phyloP scores from a whole-genome alignment of 2,329 filamentous ascomycete genomes.

The Clarireedia hainanense region DNA sequence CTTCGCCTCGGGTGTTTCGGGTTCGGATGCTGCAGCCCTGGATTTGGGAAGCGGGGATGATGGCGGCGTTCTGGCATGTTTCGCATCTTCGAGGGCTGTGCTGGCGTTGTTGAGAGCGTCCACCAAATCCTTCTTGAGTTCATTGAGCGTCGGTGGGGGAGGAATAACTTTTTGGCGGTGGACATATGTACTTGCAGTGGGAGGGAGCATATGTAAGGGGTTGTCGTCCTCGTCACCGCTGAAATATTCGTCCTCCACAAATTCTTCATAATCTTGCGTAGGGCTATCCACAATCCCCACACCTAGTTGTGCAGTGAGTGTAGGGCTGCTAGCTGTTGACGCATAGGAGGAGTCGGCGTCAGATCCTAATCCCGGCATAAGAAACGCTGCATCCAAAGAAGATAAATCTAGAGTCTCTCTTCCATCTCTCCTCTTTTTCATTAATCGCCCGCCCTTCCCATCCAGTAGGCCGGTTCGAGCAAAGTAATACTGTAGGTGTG shows the following conservation, averaged over 20 bases:
- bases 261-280: conserved; percentile 38
- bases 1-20: conserved; percentile 24
- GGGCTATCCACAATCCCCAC: conserved; percentile 32
- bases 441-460: conserved; percentile 81
- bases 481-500: conserved; percentile 97
- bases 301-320: conserved; percentile 33
- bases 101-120: conserved; percentile 62
- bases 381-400: conserved; percentile 39
- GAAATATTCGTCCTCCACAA: conserved; percentile 41
- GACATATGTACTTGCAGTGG: conserved; percentile 93
- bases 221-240: conserved; percentile 52
- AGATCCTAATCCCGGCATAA: conserved; percentile 36
- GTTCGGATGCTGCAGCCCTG: conserved; percentile 11
- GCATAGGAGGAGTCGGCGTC: conserved; percentile 53
- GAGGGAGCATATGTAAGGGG: conserved; percentile 72
- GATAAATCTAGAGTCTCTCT: conserved; percentile 48
- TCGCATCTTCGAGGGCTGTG: conserved; percentile 56
- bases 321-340: conserved; percentile 52
- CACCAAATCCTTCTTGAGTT: conserved; percentile 64
- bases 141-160: conserved; percentile 73
- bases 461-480: conserved; percentile 88
- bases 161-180: conserved; percentile 73
- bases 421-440: conserved; percentile 55
- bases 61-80: conserved; percentile 28
- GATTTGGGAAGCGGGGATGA: conserved; percentile 17